Evolutionary conservation across 371 early-diverging fungal genomes (phyloP).

Genomic region (Mortierella sp.): DNA sequence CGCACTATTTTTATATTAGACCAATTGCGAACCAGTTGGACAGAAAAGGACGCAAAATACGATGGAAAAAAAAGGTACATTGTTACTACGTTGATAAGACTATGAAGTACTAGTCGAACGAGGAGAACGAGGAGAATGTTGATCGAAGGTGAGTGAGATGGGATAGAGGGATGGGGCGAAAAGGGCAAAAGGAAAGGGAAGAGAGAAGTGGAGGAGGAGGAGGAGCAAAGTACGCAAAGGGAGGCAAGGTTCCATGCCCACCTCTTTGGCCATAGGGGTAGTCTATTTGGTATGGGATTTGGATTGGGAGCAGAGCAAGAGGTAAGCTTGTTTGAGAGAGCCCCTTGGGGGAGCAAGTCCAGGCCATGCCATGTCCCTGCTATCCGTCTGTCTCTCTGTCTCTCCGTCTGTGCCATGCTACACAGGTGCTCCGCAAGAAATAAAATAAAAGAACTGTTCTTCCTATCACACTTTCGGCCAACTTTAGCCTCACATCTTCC

Average conservation of each 20-base stretch:
- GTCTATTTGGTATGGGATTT: not conserved
- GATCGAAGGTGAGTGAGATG: not conserved
- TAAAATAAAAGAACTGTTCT: too few species aligned
- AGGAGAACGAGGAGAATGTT: not conserved
- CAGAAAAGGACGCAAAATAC: not conserved
- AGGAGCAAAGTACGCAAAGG: not conserved
- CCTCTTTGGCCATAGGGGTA: not conserved
- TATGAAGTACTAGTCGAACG: not conserved
- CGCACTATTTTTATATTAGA: constrained; percentile 4
- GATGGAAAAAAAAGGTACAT: too few species aligned
- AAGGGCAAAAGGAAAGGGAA: not conserved
- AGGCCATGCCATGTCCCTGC: constrained; percentile 6
- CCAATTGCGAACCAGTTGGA: not conserved
- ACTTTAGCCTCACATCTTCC: not conserved
- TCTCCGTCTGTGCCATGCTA: constrained; percentile 1
- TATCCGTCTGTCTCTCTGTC: not conserved
- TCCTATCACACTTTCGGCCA: not conserved
- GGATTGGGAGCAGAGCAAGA: not conserved
- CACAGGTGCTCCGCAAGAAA: too few species aligned
- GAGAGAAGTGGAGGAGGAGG: not conserved
- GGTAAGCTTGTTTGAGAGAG: constrained; percentile 2
- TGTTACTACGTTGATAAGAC: too few species aligned
- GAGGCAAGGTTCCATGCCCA: constrained; percentile 9
- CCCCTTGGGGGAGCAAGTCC: not conserved
- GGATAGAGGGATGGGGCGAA: not conserved